A percentile compares a stretch with the other conserved stretches of the same genome.
phyloP scores from a whole-genome alignment of 1,284 basidiomycete genomes.

The Pholiota adiposa region DNA sequence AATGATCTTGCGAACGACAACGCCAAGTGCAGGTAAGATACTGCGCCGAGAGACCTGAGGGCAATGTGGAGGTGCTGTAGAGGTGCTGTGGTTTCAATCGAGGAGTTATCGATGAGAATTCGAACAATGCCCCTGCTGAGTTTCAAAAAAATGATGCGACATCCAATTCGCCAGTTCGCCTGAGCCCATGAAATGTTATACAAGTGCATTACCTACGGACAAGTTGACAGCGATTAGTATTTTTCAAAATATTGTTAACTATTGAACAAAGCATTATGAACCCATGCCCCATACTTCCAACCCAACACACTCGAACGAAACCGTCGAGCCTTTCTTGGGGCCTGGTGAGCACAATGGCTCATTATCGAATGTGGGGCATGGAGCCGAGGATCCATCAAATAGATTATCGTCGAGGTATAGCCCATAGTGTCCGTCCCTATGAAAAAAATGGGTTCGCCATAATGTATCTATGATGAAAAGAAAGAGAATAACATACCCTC shows the following conservation, averaged over 20 bases:
- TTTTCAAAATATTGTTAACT: not conserved
- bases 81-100: no score
- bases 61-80: no score
- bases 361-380: constrained; percentile 89
- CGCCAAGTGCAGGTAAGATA: no score
- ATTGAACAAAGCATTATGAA: constrained; percentile 21
- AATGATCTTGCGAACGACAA: no score
- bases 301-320: constrained; percentile 82
- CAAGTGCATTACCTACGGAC: not conserved
- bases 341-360: constrained; percentile 72
- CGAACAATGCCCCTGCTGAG: no score
- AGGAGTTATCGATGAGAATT: no score
- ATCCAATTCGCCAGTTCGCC: no score
- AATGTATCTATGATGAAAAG: no score
- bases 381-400: constrained; percentile 81
- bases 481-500: constrained; percentile 67
- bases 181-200: no score
- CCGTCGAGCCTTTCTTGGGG: constrained; percentile 49
- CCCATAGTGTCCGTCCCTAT: constrained; percentile 85
- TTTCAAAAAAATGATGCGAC: no score
- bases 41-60: no score
- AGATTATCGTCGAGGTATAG: constrained; percentile 89
- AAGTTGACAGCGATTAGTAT: not conserved
- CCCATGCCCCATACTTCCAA: constrained; percentile 86
- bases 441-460: not conserved